Conservation (phyloP, 306 rosid species). For the Sesbania bispinosa region DNA sequence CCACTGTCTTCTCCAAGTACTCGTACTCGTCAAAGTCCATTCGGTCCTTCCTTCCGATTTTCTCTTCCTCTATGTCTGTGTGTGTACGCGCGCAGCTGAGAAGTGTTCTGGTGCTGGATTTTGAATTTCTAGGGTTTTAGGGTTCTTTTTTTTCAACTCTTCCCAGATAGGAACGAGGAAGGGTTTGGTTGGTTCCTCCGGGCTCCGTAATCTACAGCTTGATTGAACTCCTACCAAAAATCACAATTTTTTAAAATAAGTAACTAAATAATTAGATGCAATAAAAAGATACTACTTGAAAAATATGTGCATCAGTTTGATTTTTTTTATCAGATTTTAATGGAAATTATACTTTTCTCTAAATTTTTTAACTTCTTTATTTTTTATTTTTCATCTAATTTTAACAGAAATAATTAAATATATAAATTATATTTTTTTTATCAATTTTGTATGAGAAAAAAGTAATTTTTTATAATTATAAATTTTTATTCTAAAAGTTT, state of each 20-base stretch:
- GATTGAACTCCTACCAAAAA: background rate
- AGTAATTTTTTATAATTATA: too few species aligned
- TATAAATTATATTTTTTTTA: too few species aligned
- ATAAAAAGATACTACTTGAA: too few species aligned
- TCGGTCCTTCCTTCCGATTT: background rate
- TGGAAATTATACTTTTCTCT: too few species aligned
- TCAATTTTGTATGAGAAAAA: too few species aligned
- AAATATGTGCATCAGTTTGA: too few species aligned
- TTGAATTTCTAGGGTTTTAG: conserved; percentile 40
- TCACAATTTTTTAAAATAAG: too few species aligned
- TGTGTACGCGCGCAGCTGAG: background rate
- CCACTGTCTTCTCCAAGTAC: conserved; percentile 92
- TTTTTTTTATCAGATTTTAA: too few species aligned
- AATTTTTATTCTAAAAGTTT: too few species aligned
- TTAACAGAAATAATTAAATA: too few species aligned
- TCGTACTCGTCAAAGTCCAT: conserved; percentile 99
- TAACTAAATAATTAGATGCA: background rate
- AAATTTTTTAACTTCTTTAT: too few species aligned
- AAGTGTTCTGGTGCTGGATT: background rate
- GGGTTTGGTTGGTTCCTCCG: background rate
- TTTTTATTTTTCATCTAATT: too few species aligned
- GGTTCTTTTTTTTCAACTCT: background rate
- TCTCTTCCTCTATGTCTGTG: background rate
- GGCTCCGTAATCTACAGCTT: background rate
- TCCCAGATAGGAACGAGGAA: background rate